Percentiles rank a stretch among this genome's conserved stretches.
Conservation (phyloP, 2,329 filamentous ascomycete species). For the Monilinia vaccinii-corymbosi region DNA sequence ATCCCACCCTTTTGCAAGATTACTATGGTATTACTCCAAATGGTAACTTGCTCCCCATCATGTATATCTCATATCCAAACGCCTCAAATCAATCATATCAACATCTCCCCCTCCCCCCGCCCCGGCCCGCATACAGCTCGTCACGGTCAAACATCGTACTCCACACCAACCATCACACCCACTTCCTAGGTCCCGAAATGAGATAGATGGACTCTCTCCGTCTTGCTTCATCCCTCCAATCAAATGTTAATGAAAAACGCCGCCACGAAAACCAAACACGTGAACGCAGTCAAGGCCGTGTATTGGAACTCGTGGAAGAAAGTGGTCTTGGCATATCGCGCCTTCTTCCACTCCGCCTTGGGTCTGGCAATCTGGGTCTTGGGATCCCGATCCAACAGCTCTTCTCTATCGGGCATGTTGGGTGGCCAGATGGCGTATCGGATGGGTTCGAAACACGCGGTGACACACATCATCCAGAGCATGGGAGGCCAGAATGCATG, state of each 20-base stretch:
- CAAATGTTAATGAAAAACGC: conserved; percentile 7
- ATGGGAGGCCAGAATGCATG: conserved; percentile 55
- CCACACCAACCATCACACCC: background rate
- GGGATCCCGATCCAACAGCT: conserved; percentile 45
- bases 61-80: background rate
- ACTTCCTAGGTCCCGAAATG: background rate
- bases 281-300: conserved; percentile 41
- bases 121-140: no score
- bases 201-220: no score
- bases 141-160: background rate
- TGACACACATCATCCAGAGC: conserved; percentile 34
- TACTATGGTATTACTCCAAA: background rate
- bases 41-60: background rate
- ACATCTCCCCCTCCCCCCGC: background rate
- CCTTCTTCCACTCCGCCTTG: conserved; percentile 41
- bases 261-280: conserved; percentile 37
- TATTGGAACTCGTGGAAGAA: conserved; percentile 49
- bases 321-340: conserved; percentile 43
- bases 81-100: background rate
- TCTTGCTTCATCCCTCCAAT: background rate
- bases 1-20: background rate
- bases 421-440: conserved; percentile 53
- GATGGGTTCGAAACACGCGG: conserved; percentile 41
- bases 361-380: conserved; percentile 47
- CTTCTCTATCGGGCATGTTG: conserved; percentile 46